A percentile compares a stretch with the other conserved stretches of the same genome.
These are phyloP conservation scores for Leccinum variicolor DNA, from an alignment of 768 basidiomycete genomes.

Conservation along the genomic window DNA sequence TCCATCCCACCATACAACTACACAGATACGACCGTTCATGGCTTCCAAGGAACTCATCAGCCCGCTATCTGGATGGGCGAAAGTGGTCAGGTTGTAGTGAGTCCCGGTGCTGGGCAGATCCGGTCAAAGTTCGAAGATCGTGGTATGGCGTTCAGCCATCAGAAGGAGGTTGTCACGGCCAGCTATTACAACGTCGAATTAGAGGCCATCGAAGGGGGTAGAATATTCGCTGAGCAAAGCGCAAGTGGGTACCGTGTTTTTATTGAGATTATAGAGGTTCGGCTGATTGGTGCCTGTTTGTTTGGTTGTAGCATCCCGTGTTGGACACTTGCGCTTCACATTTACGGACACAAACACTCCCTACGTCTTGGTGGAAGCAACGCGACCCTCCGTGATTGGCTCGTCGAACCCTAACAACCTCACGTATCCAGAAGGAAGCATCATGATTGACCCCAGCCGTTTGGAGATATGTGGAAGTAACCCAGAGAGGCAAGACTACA, in stretches of 20 bases:
- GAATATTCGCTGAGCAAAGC: conserved; percentile 54
- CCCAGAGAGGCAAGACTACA: conserved; percentile 67
- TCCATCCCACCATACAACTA: conserved; percentile 71
- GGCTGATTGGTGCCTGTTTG: conserved; percentile 1
- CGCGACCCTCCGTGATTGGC: conserved; percentile 59
- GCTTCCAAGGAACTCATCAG: conserved; percentile 78
- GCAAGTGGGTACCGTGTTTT: conserved; percentile 45
- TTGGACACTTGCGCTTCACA: conserved; percentile 71
- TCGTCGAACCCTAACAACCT: conserved; percentile 44
- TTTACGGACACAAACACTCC: conserved; percentile 47
- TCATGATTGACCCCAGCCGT: conserved; percentile 40
- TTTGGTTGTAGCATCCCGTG: conserved; percentile 57
- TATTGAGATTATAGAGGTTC: not conserved
- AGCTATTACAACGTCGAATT: conserved; percentile 58
- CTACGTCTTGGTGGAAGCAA: conserved; percentile 65
- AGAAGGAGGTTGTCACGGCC: conserved; percentile 50
- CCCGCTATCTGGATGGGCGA: conserved; percentile 92
- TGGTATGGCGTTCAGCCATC: conserved; percentile 50
- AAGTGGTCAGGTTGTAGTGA: conserved; percentile 58
- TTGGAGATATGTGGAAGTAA: conserved; percentile 62
- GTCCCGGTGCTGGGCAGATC: conserved; percentile 53
- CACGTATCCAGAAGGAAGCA: conserved; percentile 52
- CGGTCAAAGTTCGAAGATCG: conserved; percentile 55
- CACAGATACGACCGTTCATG: conserved; percentile 58
- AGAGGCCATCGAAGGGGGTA: conserved; percentile 49